Conservation (phyloP, 179 eudicot genomes). For the Sideroxylon spinosum region DNA sequence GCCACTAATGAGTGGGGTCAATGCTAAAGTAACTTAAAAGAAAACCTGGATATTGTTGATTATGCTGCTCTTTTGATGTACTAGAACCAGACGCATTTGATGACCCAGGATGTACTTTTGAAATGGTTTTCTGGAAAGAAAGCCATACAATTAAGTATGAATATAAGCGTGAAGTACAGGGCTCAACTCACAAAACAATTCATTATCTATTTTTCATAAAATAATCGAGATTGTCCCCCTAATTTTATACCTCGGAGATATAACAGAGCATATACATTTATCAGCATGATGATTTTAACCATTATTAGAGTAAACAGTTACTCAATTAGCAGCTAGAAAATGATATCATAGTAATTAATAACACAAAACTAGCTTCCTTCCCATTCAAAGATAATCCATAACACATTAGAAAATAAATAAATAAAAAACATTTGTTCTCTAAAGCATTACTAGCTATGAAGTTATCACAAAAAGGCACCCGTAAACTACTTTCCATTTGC, state of each 20-base stretch:
- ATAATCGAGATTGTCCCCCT: background rate
- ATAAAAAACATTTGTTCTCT: too few species aligned
- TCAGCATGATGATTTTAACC: background rate
- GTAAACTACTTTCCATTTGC: too few species aligned
- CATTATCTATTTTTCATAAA: background rate
- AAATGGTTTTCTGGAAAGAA: constrained; percentile 35
- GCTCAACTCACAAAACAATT: background rate
- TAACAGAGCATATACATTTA: constrained; percentile 4
- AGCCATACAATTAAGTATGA: background rate
- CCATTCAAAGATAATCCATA: too few species aligned
- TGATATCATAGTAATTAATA: too few species aligned
- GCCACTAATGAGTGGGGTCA: background rate
- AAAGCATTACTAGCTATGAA: too few species aligned
- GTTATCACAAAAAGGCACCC: too few species aligned
- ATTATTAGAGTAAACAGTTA: too few species aligned
- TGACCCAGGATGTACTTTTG: constrained; percentile 24
- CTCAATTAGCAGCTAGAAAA: too few species aligned
- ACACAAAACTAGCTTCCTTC: too few species aligned
- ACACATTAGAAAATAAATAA: too few species aligned
- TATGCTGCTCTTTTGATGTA: constrained; percentile 39
- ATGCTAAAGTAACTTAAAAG: background rate
- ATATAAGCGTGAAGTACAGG: constrained; percentile 8
- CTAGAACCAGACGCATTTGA: constrained; percentile 33
- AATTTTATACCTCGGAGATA: background rate
- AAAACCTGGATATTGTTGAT: constrained; percentile 46